Conservation (phyloP, 306 rosid genomes). For the Morella rubra region DNA sequence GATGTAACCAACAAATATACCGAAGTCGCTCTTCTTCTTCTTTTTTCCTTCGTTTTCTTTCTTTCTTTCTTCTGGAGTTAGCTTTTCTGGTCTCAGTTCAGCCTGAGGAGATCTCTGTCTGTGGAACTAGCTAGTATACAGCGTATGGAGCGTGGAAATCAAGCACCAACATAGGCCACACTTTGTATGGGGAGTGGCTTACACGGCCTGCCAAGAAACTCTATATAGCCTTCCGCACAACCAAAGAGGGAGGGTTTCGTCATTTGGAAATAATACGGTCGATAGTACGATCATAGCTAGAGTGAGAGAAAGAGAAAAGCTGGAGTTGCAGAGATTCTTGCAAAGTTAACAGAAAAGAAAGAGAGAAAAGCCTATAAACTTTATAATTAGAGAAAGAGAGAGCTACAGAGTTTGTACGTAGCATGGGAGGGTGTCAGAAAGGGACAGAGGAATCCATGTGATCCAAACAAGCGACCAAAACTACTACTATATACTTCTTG, state of each 20-base stretch:
- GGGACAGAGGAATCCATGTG: constrained; percentile 33
- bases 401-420: constrained; percentile 24
- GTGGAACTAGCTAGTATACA: not conserved
- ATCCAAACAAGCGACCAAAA: constrained; percentile 28
- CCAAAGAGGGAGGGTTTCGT: constrained; percentile 33
- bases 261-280: constrained; percentile 53
- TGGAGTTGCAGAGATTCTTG: constrained; percentile 43
- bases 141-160: not conserved
- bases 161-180: not conserved
- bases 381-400: constrained; percentile 17
- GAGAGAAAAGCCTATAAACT: constrained; percentile 29
- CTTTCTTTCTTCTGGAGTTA: too few relatives aligned
- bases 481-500: not conserved
- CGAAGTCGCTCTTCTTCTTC: too few relatives aligned
- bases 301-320: constrained; percentile 16
- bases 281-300: constrained; percentile 31
- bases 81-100: not conserved
- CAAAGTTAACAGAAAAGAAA: not conserved
- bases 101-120: not conserved
- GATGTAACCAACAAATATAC: too few relatives aligned
- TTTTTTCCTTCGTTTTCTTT: too few relatives aligned
- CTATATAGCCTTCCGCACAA: not conserved
- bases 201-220: not conserved
- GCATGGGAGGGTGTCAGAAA: constrained; percentile 16
- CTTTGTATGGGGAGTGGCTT: not conserved